Percentiles rank a stretch among this genome's conserved stretches.
These are phyloP conservation scores for Hypseocharis bilobata DNA, from an alignment of 441 rosid species.

Conservation along the genomic window DNA sequence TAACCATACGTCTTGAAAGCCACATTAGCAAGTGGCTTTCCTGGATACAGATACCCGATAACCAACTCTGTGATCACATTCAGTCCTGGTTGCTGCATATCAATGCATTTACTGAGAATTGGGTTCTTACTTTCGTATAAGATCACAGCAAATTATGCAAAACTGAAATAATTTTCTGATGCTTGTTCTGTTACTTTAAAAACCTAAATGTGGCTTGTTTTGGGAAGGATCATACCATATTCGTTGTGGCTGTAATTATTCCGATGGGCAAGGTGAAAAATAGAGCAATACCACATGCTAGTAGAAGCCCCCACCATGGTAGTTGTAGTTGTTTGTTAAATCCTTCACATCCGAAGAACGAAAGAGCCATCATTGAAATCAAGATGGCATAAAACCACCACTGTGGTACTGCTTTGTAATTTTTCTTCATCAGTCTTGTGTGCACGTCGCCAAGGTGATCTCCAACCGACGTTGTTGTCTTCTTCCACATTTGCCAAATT, in stretches of 20 bases:
- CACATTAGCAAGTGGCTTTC: conserved; percentile 19
- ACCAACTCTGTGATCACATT: conserved; percentile 21
- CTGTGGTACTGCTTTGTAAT: conserved; percentile 16
- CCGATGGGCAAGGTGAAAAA: conserved; percentile 19
- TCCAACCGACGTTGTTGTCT: not conserved
- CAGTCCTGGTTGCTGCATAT: conserved; percentile 15
- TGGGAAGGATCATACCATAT: conserved; percentile 3
- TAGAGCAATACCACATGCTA: conserved; percentile 10
- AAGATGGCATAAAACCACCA: conserved; percentile 19
- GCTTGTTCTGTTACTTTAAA: no score
- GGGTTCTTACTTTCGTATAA: no score
- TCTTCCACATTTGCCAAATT: conserved; percentile 6
- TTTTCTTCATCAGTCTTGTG: conserved; percentile 20
- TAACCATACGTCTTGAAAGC: conserved; percentile 19
- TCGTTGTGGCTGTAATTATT: conserved; percentile 20
- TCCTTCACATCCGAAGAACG: conserved; percentile 15
- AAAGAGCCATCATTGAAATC: conserved; percentile 1
- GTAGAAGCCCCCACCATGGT: conserved; percentile 19
- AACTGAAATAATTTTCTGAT: no score
- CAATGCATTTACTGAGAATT: not conserved
- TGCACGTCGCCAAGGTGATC: conserved; percentile 12
- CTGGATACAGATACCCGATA: conserved; percentile 23
- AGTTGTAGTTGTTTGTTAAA: conserved; percentile 18
- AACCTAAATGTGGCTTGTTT: no score
- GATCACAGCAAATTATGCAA: no score